Evolutionary conservation across 1,284 basidiomycete species (phyloP).

Genomic region (Cryptococcus sp.): DNA sequence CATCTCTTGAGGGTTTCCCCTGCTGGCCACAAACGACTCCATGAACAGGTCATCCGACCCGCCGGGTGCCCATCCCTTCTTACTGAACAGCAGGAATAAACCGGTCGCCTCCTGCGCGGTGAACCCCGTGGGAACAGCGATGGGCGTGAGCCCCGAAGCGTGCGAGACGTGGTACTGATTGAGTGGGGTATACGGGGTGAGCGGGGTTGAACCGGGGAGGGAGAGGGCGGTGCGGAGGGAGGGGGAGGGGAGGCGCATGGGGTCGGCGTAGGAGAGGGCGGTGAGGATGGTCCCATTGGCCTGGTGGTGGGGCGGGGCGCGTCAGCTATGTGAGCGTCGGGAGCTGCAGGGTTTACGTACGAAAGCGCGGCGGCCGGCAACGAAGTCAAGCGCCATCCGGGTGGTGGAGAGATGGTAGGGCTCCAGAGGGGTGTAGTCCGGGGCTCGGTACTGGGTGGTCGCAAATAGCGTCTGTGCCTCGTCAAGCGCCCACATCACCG

Average conservation of each 20-base stretch:
- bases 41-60: constrained; percentile 45
- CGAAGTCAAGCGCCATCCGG: constrained; percentile 70
- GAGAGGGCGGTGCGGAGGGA: constrained; percentile 26
- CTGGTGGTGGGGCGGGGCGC: constrained; percentile 4
- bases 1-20: constrained; percentile 39
- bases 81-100: constrained; percentile 45
- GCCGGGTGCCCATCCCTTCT: constrained; percentile 34
- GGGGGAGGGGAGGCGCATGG: constrained; percentile 26
- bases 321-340: not conserved
- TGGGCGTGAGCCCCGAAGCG: constrained; percentile 34
- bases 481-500: constrained; percentile 81
- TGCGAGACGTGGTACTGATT: constrained; percentile 37
- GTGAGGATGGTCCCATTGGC: constrained; percentile 25
- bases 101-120: constrained; percentile 44
- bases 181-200: constrained; percentile 40
- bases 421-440: constrained; percentile 68
- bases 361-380: constrained; percentile 64
- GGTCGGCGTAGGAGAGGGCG: constrained; percentile 34
- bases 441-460: constrained; percentile 70
- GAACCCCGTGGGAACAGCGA: constrained; percentile 44
- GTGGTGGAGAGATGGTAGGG: constrained; percentile 79
- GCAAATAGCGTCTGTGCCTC: constrained; percentile 79
- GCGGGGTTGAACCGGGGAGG: constrained; percentile 24
- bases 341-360: constrained; percentile 52
- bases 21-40: constrained; percentile 33